These are phyloP conservation scores for Megacollybia marginata DNA, from an alignment of 768 basidiomycete species.

Conservation along the genomic window DNA sequence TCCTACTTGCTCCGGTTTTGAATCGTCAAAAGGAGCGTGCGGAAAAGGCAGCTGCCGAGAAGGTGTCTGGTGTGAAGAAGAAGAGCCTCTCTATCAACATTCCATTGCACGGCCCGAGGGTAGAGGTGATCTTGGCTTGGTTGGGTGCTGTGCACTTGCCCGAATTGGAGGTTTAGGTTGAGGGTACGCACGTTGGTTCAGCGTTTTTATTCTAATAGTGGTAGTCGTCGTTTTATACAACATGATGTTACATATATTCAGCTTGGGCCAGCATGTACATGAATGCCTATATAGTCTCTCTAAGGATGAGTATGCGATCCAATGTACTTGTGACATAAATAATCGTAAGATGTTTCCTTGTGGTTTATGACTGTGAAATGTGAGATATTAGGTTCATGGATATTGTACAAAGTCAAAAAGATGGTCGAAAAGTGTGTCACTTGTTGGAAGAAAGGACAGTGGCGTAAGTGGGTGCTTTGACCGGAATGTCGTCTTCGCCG, in stretches of 20 bases:
- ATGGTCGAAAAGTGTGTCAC: neutral
- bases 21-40: slow-evolving; percentile 55
- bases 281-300: too few relatives aligned
- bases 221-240: too few relatives aligned
- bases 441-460: slow-evolving; percentile 17
- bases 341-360: too few relatives aligned
- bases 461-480: slow-evolving; percentile 33
- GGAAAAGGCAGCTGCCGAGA: slow-evolving; percentile 45
- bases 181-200: too few relatives aligned
- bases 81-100: slow-evolving; percentile 68
- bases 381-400: neutral
- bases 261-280: too few relatives aligned
- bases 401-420: neutral
- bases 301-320: too few relatives aligned
- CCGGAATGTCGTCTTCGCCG: slow-evolving; percentile 30
- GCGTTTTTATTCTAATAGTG: too few relatives aligned
- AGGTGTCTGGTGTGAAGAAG: slow-evolving; percentile 40
- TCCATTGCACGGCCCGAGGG: slow-evolving; percentile 78
- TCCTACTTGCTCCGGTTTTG: slow-evolving; percentile 65
- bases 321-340: too few relatives aligned
- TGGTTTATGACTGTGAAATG: too few relatives aligned
- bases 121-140: slow-evolving; percentile 83
- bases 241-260: too few relatives aligned
- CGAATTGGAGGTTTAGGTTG: slow-evolving; percentile 43
- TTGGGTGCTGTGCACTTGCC: slow-evolving; percentile 73